Evolutionary conservation across 2,329 filamentous ascomycete species (phyloP), one percentile per base, ranked within the genome.

Genomic region (Beauveria medogensis): DNA sequence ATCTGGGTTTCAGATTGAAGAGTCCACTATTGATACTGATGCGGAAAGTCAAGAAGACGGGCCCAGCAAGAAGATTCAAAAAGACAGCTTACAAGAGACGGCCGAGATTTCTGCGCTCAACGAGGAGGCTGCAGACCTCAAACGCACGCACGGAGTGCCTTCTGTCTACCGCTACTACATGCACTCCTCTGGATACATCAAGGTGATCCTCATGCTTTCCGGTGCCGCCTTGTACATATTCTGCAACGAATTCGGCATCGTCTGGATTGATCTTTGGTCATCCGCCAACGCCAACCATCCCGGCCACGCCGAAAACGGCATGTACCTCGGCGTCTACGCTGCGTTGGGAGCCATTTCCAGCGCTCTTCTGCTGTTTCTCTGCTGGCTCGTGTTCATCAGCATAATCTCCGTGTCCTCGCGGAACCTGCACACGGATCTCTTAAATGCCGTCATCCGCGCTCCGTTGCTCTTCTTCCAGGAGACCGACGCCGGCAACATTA

Each of bases 401-500:
- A 60, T 54, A 16, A 54, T 60, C 5, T 46, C 57, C 8, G n/a
- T 16, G 28, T 66, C 48, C 10, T 64, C 12, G 61, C 61, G 9
- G 60, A 54, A 54, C 20, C 41, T 54, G 8, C 58, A 54, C 22
- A 55, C 26, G 14, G 28, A 55, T 18, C 50, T 60, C 3, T 22
- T 60, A 2, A 40, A 14, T 3, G 50, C 57, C 30, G 58, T 60
- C 30, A 34, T 55, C 16, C 54, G 61, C 3, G 69, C 72, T 4
- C 68, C 72, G 2, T 67, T 73, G 22, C 65, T 62, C 3, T 74
- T 75, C 64, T 71, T 75, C 53, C 70, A 70, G 0, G 68, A 64
- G 7, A 74, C 73, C 0, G 72, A 76, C 58, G 69, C 66, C 8
- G 74, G 73, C 12, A 64, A 69, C 0, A 68, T 71, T 2, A 70